Base-by-base conservation (phyloP, 2,329 filamentous ascomycete species). In the Paracoccidioides brasiliensis region DNA sequence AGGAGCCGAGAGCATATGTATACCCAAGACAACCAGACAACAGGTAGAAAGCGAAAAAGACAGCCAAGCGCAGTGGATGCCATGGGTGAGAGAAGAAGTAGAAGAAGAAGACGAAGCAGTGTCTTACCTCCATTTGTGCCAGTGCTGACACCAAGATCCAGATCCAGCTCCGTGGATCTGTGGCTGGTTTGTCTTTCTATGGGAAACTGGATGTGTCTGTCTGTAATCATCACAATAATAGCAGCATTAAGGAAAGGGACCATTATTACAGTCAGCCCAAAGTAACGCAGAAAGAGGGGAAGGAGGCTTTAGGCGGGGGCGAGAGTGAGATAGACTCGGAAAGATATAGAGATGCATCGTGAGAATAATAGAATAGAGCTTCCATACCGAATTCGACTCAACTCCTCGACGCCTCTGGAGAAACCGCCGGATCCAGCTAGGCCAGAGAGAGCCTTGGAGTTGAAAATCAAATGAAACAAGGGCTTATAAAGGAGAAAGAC, bases 41-140 rank as follows among this genome's bases (percentile, higher is more conserved):
- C 37, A 15, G 42, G 7, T 15, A 33, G 15, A 51, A 42, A 42
- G 12, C n/a, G 33, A 55, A 50, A 49, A 55, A 53, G 44, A 55
- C 35, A 9, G 30, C 46, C 32, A 57, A 49, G 28, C 30, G 38
- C 37, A 52, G 15, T 41, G 14, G 40, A 40, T 51, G 38, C 44
- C n/a, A 42, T 42, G n/a, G 14, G 46, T 15, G 15, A 38, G 35
- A 55, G n/a, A 43, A 41, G 10, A 37, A 37, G n/a, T n/a, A n/a
- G 33, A 53, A 30, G 43, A 7, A 37, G 6, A 37, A 37, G 49
- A 58, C 57, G 48, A 57, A 57, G 55, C 56, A 50, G 56, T 55
- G 50, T 53, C 58, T 59, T 59, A 61, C 59, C 57, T 61, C 59
- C 59, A 61, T 61, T 41, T 57, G 52, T 40, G 51, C 52, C 33